Base-by-base conservation (phyloP, 345 rosid genomes). In the Lagerstroemia speciosa region DNA sequence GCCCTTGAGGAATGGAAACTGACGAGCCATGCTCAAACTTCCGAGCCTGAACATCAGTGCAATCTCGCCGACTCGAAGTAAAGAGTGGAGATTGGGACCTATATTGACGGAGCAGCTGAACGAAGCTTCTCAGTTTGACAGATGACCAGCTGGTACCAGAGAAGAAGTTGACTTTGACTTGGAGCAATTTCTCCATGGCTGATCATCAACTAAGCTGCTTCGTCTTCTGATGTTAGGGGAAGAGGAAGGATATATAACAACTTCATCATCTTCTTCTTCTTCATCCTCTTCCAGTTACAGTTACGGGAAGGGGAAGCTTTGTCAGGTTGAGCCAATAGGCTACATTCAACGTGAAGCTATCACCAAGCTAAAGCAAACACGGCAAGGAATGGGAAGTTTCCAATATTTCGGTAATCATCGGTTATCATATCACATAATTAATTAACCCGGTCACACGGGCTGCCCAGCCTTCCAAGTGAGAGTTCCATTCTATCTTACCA, bases 61-160 rank as follows among this genome's bases (percentile, higher is more conserved):
- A 58, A 14, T 58, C 63, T 14, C 19, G 29, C 12, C 14, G 63
- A 58, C 24, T 52, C 57, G 57, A 22, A 5, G 26, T 52, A 52
- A 30, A 14, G 6, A 30, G 17, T 33, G 63, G 34, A 0, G 63
- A 30, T 30, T 14, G 63, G 33, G 63, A 58, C 29, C 20, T 11
- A 27, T 58, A 58, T 27, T 5, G 34, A 27, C 63, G 20, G 34
- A 58, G 33, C 20, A 58, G 33, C 31, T 27, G 34, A 58, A 27
- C 34, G 11, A 58, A 10, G 34, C 17, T 27, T 30, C 63, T 58
- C 29, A 58, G 2, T 26, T 30, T 29, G 63, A 29, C 0, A 58
- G 33, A 17, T 58, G 63, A 58, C 63, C 60, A 53, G 60, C 29
- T 53, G 29, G 60, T n/a, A 53, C 29, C 60, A 8, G 60, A 53